A percentile compares a stretch with the other conserved stretches of the same genome.
Evolutionary conservation across 768 basidiomycete genomes (phyloP).

Genomic region (Termitomyces titanicus): DNA sequence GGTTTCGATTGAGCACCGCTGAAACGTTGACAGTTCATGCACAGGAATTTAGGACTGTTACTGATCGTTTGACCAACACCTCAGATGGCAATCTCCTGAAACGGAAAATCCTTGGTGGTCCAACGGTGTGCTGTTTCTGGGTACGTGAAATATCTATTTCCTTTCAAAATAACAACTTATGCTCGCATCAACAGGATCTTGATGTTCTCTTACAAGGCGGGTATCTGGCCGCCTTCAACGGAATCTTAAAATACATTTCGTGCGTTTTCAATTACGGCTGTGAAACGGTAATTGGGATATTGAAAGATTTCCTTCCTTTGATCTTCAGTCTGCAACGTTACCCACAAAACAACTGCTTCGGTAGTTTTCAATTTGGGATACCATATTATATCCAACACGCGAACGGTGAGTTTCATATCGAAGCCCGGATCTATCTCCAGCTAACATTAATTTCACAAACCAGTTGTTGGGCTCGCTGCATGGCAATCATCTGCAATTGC

Average conservation of each 20-base stretch:
- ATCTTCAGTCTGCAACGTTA: conserved; percentile 45
- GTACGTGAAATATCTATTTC: conserved; percentile 21
- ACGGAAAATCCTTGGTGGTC: conserved; percentile 40
- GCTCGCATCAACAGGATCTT: no score
- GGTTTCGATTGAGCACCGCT: not conserved
- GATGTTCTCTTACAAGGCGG: conserved; percentile 38
- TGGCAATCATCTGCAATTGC: conserved; percentile 46
- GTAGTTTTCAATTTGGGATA: conserved; percentile 30
- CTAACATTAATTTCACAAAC: not conserved
- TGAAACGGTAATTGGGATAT: not conserved
- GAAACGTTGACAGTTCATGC: not conserved
- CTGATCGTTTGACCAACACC: conserved; percentile 30
- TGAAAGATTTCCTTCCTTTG: not conserved
- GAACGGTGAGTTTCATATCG: conserved; percentile 30
- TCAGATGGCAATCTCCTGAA: conserved; percentile 34
- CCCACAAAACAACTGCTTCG: conserved; percentile 44
- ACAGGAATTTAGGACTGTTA: conserved; percentile 39
- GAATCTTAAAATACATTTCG: conserved; percentile 46
- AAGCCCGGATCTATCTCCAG: not conserved
- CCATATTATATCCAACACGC: conserved; percentile 44
- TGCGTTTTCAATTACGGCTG: conserved; percentile 18
- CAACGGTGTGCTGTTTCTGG: conserved; percentile 51
- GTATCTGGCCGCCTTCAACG: conserved; percentile 30
- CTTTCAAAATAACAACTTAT: not conserved
- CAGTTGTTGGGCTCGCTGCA: conserved; percentile 35